Evolutionary conservation across 2,329 filamentous ascomycete genomes (phyloP), one percentile per base, ranked within the genome.

Genomic region (Diplocarpon mali): DNA sequence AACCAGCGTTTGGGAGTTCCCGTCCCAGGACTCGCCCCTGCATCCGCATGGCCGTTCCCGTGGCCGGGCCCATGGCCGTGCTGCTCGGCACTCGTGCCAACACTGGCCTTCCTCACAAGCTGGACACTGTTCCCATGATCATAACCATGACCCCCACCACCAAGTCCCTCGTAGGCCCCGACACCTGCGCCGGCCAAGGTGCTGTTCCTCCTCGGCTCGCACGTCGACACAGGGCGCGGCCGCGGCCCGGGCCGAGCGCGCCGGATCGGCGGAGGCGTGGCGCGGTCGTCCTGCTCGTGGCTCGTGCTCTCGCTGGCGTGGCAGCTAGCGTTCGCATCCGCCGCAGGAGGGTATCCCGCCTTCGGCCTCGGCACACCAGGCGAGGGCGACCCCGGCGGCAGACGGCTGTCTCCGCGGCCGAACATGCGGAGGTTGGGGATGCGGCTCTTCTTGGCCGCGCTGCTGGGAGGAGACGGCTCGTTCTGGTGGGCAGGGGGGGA

Each of bases 231-330:
- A 8, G 55, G 55, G 39, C 53, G 44, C 5, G 48, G 44, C 34
- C 20, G 17, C 16, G 44, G 48, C 9, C 36, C 42, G 29, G 52
- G 49, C 24, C 44, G 49, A 5, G 39, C 39, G 2, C 54, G 49
- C 35, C 42, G 44, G 20, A 60, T 60, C 5, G 58, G 58, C 1
- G 58, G 58, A 3, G 58, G 58, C 1, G 57, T 60, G 3, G 58
- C 55, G 34, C 58, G 47, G 49, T 8, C 44, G 37, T 54, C 44
- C 5, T 50, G 37, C 13, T 45, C 44, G 16, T 20, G 35, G n/a
- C 48, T 24, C 10, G 29, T 16, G 20, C 20, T 24, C 20, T 24
- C 20, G 20, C 3, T 3, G 20, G 20, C 4, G 20, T 24, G 20
- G 20, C 4, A 4, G 20, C 3, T 7, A 24, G 20, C 20, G 7